Evolutionary conservation across 805 yeast genomes (phyloP), one percentile per base, ranked within the genome.

Genomic region (Kluyveromyces wickerhamii): DNA sequence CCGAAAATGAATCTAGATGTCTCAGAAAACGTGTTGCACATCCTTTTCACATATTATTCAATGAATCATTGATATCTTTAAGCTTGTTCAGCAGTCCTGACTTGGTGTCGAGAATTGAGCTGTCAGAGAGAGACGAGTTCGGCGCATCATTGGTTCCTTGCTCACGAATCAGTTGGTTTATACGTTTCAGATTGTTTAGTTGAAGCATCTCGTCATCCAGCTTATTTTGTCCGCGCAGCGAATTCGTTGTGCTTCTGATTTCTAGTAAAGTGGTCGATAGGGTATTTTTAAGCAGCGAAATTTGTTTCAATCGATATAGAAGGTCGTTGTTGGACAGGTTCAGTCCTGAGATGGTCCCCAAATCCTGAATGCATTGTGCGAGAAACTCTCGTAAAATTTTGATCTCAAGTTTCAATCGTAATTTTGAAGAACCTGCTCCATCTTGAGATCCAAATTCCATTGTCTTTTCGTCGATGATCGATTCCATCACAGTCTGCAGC

Each of bases 271-370:
- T 38, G 22, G 40, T 43, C 23, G 41, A 47, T 26, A 44, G 25
- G 13, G 39, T 45, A 25, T 37, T 43, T 17, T 42, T 42, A 15
- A 41, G 42, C 14, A 31, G 29, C 2, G 40, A 31, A 9, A 49
- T 30, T 24, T 47, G 48, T 24, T 40, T 46, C 20, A 48, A 28
- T 29, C 47, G 50, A 25, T 48, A 45, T 29, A 51, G 44, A 12
- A 56, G 43, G 22, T 52, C 52, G 38, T 54, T 54, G 28, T 54
- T 57, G 2, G 60, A 57, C 17, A 47, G 21, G 39, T 54, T 50
- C 17, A 55, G 49, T 30, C 55, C 62, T 16, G 47, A 32, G 8
- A 55, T 49, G 35, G 55, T 59, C n/a, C 38, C 36, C 11, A 57
- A 37, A 33, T 57, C 62, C 23, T 39, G 39, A 4, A 35, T 31